phyloP scores from a whole-genome alignment of 495 filamentous ascomycete species.

The Trichoderma orchidacearum region DNA sequence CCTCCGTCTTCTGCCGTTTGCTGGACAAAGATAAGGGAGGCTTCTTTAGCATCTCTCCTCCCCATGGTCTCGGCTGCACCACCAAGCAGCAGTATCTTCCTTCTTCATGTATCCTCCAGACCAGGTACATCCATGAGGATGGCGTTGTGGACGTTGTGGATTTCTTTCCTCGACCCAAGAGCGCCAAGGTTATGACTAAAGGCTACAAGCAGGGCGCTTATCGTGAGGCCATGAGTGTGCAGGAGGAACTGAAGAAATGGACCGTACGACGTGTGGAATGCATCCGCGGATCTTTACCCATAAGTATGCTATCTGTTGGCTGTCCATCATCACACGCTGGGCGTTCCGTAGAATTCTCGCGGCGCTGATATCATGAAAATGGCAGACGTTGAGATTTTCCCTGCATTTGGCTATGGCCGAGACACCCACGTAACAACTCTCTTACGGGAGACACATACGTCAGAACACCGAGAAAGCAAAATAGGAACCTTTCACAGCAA shows the following conservation, averaged over 20 bases:
- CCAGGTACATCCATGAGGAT: conserved; percentile 54
- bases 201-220: conserved; percentile 31
- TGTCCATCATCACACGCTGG: background rate
- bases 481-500: conserved; percentile 46
- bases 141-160: conserved; percentile 58
- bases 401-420: conserved; percentile 54
- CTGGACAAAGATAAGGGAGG: conserved; percentile 60
- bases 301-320: conserved; percentile 17
- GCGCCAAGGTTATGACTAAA: conserved; percentile 23
- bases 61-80: conserved; percentile 29
- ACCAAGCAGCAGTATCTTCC: conserved; percentile 60
- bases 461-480: conserved; percentile 32
- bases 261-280: conserved; percentile 58
- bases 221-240: conserved; percentile 33
- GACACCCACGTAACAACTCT: conserved; percentile 41
- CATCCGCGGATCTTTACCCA: conserved; percentile 43
- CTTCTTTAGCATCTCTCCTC: conserved; percentile 48
- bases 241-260: conserved; percentile 42
- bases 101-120: conserved; percentile 57
- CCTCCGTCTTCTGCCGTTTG: conserved; percentile 51
- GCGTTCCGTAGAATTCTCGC: too few relatives aligned
- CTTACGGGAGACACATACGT: conserved; percentile 19
- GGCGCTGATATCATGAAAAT: background rate
- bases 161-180: conserved; percentile 54
- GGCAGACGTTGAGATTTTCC: conserved; percentile 50